These are phyloP conservation scores for Rhizopogon roseolus DNA, from an alignment of 768 basidiomycete species.

Conservation along the genomic window DNA sequence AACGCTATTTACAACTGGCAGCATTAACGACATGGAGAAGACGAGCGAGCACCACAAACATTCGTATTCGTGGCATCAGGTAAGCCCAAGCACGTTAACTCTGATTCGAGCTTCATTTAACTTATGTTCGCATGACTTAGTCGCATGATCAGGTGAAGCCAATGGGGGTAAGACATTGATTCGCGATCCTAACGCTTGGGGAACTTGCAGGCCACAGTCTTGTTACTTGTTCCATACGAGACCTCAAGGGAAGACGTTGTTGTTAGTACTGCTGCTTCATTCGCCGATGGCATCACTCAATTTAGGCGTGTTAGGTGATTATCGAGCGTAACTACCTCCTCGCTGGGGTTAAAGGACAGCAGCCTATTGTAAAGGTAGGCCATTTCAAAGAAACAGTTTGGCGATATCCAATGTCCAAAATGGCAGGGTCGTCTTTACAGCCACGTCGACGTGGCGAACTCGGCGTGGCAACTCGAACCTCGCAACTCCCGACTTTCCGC, in stretches of 20 bases:
- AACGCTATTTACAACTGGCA: slow-evolving; percentile 6
- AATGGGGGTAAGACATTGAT: slow-evolving; percentile 8
- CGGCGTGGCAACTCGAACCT: slow-evolving; percentile 81
- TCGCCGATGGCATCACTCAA: background rate
- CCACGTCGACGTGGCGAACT: slow-evolving; percentile 57
- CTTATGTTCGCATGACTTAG: slow-evolving; percentile 30
- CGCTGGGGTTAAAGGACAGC: slow-evolving; percentile 66
- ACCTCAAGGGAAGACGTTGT: slow-evolving; percentile 68
- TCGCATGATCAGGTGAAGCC: slow-evolving; percentile 76
- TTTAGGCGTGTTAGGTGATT: slow-evolving; percentile 43
- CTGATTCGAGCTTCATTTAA: slow-evolving; percentile 9
- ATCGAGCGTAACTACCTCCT: slow-evolving; percentile 70
- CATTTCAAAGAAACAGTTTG: background rate
- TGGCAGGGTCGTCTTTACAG: slow-evolving; percentile 70
- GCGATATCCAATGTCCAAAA: background rate
- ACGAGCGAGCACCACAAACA: slow-evolving; percentile 26
- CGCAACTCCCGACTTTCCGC: slow-evolving; percentile 36
- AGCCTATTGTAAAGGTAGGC: slow-evolving; percentile 69
- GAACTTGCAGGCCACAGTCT: slow-evolving; percentile 60
- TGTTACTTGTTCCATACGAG: slow-evolving; percentile 68
- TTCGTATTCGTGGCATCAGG: slow-evolving; percentile 86
- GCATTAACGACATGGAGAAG: slow-evolving; percentile 17
- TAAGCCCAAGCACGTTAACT: slow-evolving; percentile 21
- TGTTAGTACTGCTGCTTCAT: slow-evolving; percentile 34
- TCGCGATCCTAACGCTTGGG: slow-evolving; percentile 14